Evolutionary conservation across 2,329 filamentous ascomycete genomes (phyloP), one percentile per base, ranked within the genome.

Genomic region (Neurospora sp.): DNA sequence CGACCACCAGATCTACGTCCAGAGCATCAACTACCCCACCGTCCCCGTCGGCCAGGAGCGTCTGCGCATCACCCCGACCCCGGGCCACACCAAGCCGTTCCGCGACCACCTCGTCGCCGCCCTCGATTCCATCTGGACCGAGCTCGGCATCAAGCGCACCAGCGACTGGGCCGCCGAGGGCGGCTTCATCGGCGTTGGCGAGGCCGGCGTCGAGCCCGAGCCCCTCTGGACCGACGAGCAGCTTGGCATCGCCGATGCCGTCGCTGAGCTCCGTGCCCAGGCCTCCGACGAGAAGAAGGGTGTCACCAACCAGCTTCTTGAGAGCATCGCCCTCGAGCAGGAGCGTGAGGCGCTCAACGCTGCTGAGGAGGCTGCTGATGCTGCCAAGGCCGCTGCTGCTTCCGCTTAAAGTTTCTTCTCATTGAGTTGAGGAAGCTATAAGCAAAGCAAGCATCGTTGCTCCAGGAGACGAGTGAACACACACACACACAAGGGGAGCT

Each of bases 11-110:
- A 97, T 99, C 78, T 99, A 99, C 79, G 96, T 99, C 36, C 96
- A 99, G 82, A 93, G 93, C 69, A 98, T 99, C 86, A 99, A 99
- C 84, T 98, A 98, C 82, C 96, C 96, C 2, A 99, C 96, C 68
- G 96, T 99, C 2, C 96, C 96, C 2, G 93, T 97, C 7, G 96
- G 96, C n/a, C 94, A 99, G 84, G 96, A 99, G 82, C 90, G 96
- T 71, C 90, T 99, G 70, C 91, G 96, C 74, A 93, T 99, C 80
- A 99, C 96, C 1, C 96, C 96, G 0, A 99, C 96, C 0, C 96
- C 96, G 0, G 96, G 96, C 62, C 96, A 99, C 80, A 89, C 88
- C 69, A 91, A 91, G 81, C 88, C 92, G 75, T 93, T 92, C 82
- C 93, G 93, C 72, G 91, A 96, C 74, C 89, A 97, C 76, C 89